A percentile compares a stretch with the other conserved stretches of the same genome.
phyloP scores from a whole-genome alignment of 306 rosid genomes.

The Pterocarpus macrocarpus region DNA sequence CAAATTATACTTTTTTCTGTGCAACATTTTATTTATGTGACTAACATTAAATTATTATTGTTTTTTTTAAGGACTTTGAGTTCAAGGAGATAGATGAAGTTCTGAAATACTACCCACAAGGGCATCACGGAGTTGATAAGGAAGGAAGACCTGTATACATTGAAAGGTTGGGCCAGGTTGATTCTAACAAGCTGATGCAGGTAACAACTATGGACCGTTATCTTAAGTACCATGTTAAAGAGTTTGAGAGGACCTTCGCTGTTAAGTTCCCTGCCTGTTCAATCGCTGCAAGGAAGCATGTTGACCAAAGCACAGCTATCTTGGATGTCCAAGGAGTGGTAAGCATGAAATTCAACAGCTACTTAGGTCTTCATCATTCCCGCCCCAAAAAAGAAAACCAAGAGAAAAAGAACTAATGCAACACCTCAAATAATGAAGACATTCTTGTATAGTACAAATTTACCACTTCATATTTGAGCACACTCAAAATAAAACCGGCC shows the following conservation, averaged over 20 bases:
- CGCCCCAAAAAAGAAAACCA: neutral
- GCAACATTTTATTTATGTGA: neutral
- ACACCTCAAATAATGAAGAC: no score
- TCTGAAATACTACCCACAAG: conserved; percentile 92
- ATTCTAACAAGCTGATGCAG: conserved; percentile 81
- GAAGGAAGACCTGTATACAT: conserved; percentile 92
- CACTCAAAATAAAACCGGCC: no score
- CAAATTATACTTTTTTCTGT: neutral
- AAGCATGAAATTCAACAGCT: conserved; percentile 14
- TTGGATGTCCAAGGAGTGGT: conserved; percentile 99
- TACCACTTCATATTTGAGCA: no score
- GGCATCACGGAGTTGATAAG: conserved; percentile 92
- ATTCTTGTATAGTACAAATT: no score
- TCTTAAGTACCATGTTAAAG: conserved; percentile 81
- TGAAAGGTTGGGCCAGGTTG: conserved; percentile 88
- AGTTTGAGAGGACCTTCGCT: conserved; percentile 84
- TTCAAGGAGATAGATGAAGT: conserved; percentile 86
- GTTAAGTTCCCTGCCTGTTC: conserved; percentile 91
- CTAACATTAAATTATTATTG: conserved; percentile 1
- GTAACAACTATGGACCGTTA: conserved; percentile 93
- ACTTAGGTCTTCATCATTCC: neutral
- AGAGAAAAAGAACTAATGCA: neutral
- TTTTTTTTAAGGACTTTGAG: conserved; percentile 75
- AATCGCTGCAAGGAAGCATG: conserved; percentile 85
- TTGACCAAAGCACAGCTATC: conserved; percentile 94